Percentiles rank a stretch among this genome's conserved stretches.
phyloP scores from a whole-genome alignment of 1,284 basidiomycete species.

The Ceratorhiza oryzae-sativae region DNA sequence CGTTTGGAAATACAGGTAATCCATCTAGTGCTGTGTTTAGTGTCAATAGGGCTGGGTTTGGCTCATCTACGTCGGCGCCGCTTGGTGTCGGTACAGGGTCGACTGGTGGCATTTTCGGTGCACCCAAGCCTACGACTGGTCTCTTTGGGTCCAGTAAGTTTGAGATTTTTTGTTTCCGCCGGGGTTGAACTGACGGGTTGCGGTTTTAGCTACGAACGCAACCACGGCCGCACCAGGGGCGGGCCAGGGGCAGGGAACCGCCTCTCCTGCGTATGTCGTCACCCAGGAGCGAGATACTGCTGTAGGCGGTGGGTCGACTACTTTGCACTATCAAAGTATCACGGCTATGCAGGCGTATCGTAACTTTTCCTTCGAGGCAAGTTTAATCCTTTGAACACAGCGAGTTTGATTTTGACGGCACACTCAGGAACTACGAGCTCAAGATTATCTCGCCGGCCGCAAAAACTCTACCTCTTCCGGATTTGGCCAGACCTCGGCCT shows the following conservation, averaged over 20 bases:
- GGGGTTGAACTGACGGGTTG: constrained; percentile 1
- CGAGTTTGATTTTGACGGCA: constrained; percentile 51
- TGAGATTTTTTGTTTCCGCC: not conserved
- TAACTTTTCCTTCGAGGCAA: constrained; percentile 74
- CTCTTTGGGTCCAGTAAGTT: constrained; percentile 33
- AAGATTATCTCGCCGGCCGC: constrained; percentile 79
- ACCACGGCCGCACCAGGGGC: constrained; percentile 15
- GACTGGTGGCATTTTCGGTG: constrained; percentile 33
- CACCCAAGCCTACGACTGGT: constrained; percentile 33
- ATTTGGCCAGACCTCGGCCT: constrained; percentile 48
- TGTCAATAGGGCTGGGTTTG: constrained; percentile 49
- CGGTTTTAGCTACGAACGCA: constrained; percentile 20
- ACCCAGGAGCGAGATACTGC: constrained; percentile 67
- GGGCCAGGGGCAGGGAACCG: constrained; percentile 55
- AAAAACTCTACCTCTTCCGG: constrained; percentile 61
- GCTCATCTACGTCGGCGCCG: constrained; percentile 45
- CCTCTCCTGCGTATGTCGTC: constrained; percentile 63
- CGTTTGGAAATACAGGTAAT: constrained; percentile 56
- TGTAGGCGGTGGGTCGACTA: constrained; percentile 48
- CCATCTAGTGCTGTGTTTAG: constrained; percentile 53
- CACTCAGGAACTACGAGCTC: constrained; percentile 70
- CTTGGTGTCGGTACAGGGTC: constrained; percentile 43
- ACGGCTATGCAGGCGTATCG: constrained; percentile 74
- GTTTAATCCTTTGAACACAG: constrained; percentile 43
- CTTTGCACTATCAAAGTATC: constrained; percentile 73